phyloP scores from a whole-genome alignment of 305 asterid genomes.

The Lippia alba region DNA sequence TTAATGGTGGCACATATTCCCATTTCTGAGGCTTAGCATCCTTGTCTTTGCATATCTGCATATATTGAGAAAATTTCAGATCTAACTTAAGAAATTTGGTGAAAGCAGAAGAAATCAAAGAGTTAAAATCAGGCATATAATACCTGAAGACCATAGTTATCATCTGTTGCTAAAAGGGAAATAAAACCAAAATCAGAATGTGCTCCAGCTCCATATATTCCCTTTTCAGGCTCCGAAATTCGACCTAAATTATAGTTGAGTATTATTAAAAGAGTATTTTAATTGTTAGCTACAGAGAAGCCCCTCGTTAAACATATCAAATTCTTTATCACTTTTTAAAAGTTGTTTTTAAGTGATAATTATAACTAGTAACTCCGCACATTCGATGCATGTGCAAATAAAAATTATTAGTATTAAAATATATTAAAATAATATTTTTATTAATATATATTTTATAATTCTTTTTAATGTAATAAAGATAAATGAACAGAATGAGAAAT shows the following conservation, averaged over 20 bases:
- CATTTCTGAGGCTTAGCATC: slow-evolving; percentile 83
- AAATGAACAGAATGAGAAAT: too few species aligned
- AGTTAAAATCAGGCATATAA: not conserved
- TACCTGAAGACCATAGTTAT: slow-evolving; percentile 84
- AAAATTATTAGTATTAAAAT: too few species aligned
- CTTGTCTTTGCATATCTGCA: slow-evolving; percentile 85
- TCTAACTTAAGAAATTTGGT: slow-evolving; percentile 14
- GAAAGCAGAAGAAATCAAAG: slow-evolving; percentile 2
- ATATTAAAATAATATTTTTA: too few species aligned
- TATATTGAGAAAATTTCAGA: slow-evolving; percentile 26
- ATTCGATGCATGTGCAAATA: too few species aligned
- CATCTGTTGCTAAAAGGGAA: slow-evolving; percentile 84
- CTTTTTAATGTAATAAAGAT: too few species aligned
- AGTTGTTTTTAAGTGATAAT: too few species aligned
- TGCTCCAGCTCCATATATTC: slow-evolving; percentile 95
- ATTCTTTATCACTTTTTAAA: too few species aligned
- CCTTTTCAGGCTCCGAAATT: slow-evolving; percentile 74
- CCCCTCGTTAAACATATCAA: too few species aligned
- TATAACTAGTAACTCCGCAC: too few species aligned
- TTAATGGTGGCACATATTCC: slow-evolving; percentile 86
- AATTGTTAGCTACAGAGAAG: too few species aligned
- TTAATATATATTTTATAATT: too few species aligned
- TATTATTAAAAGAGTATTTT: slow-evolving; percentile 26
- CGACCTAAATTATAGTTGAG: slow-evolving; percentile 43
- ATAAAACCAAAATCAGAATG: slow-evolving; percentile 85